phyloP scores from a whole-genome alignment of 768 basidiomycete species.

The Tylopilus sp. region DNA sequence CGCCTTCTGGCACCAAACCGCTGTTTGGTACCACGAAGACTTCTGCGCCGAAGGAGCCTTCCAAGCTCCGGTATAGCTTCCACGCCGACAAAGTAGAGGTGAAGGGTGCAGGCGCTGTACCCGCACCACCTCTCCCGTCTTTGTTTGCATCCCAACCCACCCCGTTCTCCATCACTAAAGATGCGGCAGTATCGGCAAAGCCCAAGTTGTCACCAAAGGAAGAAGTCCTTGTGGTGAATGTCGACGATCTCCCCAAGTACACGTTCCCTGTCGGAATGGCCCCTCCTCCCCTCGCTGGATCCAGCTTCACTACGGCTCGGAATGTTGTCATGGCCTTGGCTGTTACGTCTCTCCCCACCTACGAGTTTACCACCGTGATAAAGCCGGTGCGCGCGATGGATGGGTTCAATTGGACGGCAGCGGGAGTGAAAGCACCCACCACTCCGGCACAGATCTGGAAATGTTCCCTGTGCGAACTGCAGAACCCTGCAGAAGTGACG shows the following conservation, averaged over 20 bases:
- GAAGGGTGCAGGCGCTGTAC: slow-evolving; percentile 11
- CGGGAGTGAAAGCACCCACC: slow-evolving; percentile 49
- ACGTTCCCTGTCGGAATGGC: slow-evolving; percentile 20
- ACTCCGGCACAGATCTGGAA: slow-evolving; percentile 42
- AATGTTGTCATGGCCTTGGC: slow-evolving; percentile 40
- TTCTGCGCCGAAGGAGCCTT: slow-evolving; percentile 69
- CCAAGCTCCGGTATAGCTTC: slow-evolving; percentile 73
- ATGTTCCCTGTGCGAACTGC: slow-evolving; percentile 50
- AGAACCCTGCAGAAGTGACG: slow-evolving; percentile 34
- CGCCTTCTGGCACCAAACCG: slow-evolving; percentile 21
- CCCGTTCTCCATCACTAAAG: neutral
- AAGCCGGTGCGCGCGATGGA: slow-evolving; percentile 25
- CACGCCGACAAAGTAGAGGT: slow-evolving; percentile 49
- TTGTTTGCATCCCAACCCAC: slow-evolving; percentile 30
- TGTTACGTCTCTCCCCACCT: slow-evolving; percentile 44
- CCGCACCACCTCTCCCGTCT: slow-evolving; percentile 9
- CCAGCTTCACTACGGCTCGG: slow-evolving; percentile 23
- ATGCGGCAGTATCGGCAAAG: slow-evolving; percentile 11
- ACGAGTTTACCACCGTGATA: slow-evolving; percentile 28
- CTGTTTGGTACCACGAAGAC: slow-evolving; percentile 37
- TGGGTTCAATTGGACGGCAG: slow-evolving; percentile 60
- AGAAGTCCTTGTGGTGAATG: slow-evolving; percentile 26
- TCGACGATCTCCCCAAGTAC: slow-evolving; percentile 36
- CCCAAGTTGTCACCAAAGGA: slow-evolving; percentile 27
- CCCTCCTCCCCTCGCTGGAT: slow-evolving; percentile 15